phyloP scores from a whole-genome alignment of 1,139 yeast genomes.

The Saccharomyces hybrid region DNA sequence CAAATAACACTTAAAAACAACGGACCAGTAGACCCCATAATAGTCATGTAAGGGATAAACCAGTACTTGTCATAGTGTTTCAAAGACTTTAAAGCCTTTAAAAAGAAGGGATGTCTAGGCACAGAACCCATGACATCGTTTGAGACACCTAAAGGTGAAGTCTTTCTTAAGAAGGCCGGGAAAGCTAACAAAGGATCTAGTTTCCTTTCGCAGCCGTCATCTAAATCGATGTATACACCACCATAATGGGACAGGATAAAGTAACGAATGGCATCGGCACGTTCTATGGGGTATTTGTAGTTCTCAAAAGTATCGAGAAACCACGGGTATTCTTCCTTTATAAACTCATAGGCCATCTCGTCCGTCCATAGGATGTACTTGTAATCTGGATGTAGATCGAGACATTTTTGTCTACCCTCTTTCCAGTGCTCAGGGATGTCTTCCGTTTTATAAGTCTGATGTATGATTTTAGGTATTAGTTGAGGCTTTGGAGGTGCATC shows the following conservation, averaged over 20 bases:
- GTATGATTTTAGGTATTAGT: constrained; percentile 77
- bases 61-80: constrained; percentile 61
- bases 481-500: constrained; percentile 35
- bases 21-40: constrained; percentile 94
- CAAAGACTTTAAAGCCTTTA: constrained; percentile 58
- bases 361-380: constrained; percentile 90
- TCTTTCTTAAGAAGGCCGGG: constrained; percentile 82
- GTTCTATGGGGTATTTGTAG: constrained; percentile 72
- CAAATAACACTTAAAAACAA: constrained; percentile 76
- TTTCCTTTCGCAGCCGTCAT: constrained; percentile 73
- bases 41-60: constrained; percentile 80
- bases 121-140: constrained; percentile 90
- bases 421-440: constrained; percentile 77
- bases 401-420: constrained; percentile 68
- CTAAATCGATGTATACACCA: constrained; percentile 85
- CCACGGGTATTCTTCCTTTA: constrained; percentile 77
- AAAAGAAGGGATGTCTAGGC: constrained; percentile 80
- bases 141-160: constrained; percentile 85
- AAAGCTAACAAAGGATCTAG: constrained; percentile 74
- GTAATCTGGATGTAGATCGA: constrained; percentile 77
- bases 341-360: constrained; percentile 70
- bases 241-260: constrained; percentile 79
- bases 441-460: constrained; percentile 80
- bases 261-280: constrained; percentile 92
- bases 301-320: constrained; percentile 70